A percentile compares a stretch with the other conserved stretches of the same genome.
These are phyloP conservation scores for Erodium moschatum DNA, from an alignment of 441 rosid genomes.

Conservation along the genomic window DNA sequence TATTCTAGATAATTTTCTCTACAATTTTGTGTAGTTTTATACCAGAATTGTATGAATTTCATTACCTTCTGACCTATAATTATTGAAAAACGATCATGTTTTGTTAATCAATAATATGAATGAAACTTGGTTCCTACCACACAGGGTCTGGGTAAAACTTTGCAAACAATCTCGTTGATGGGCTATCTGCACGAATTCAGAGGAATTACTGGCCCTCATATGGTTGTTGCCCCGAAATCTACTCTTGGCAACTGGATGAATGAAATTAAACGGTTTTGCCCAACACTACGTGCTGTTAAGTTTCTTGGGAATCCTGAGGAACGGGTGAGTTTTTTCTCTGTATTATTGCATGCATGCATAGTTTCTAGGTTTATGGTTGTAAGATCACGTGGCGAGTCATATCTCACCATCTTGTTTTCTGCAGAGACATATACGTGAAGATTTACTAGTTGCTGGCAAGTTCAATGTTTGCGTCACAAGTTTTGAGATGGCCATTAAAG, in stretches of 20 bases:
- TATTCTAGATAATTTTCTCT: neutral
- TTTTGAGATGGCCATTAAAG: slow-evolving; percentile 99
- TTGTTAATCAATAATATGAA: neutral
- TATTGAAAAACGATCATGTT: neutral
- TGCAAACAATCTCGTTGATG: slow-evolving; percentile 90
- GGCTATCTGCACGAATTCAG: slow-evolving; percentile 91
- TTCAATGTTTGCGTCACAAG: slow-evolving; percentile 98
- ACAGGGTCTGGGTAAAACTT: slow-evolving; percentile 98
- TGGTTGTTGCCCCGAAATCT: slow-evolving; percentile 99
- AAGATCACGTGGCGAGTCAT: neutral
- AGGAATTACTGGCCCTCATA: slow-evolving; percentile 94
- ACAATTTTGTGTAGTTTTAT: neutral
- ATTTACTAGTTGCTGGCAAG: slow-evolving; percentile 87
- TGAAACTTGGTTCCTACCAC: slow-evolving; percentile 15
- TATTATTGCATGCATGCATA: neutral
- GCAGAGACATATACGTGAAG: slow-evolving; percentile 91
- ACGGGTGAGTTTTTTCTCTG: slow-evolving; percentile 45
- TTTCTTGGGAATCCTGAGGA: slow-evolving; percentile 99
- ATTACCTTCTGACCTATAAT: neutral
- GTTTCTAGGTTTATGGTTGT: neutral
- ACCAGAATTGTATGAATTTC: neutral
- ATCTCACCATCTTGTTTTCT: slow-evolving; percentile 17
- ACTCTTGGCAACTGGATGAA: slow-evolving; percentile 99
- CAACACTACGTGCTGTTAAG: slow-evolving; percentile 75
- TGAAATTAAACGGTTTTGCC: slow-evolving; percentile 97